phyloP scores from a whole-genome alignment of 2,329 filamentous ascomycete genomes.

The Metarhizium brunneum region DNA sequence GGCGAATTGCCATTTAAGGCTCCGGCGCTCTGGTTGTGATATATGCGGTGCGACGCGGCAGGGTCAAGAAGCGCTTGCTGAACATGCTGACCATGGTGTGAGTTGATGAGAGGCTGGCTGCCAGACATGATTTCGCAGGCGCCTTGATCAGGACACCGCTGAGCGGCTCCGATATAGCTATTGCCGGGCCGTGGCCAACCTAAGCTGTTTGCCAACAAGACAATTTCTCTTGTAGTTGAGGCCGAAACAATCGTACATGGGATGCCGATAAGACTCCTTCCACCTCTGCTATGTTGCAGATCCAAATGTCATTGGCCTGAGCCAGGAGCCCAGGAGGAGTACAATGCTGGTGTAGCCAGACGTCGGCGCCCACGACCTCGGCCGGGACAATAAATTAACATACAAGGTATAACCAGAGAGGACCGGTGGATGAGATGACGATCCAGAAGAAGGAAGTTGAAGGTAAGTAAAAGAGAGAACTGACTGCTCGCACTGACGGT shows the following conservation, averaged over 20 bases:
- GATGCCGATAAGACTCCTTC: no score
- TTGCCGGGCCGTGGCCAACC: background rate
- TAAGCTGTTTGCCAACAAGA: background rate
- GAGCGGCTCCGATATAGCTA: background rate
- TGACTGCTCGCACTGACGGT: background rate
- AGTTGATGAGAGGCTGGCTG: conserved; percentile 18
- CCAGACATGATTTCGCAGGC: conserved; percentile 17
- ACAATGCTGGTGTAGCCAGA: background rate
- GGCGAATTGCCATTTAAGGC: conserved; percentile 13
- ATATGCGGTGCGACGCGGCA: conserved; percentile 14
- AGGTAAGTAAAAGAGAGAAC: background rate
- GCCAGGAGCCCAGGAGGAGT: background rate
- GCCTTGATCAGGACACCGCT: conserved; percentile 7
- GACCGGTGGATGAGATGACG: background rate
- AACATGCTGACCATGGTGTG: conserved; percentile 20
- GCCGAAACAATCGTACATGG: background rate
- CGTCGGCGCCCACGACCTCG: background rate
- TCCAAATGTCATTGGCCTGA: background rate
- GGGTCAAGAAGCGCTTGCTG: conserved; percentile 17
- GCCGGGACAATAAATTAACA: background rate
- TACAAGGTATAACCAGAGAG: background rate
- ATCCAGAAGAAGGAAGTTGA: background rate
- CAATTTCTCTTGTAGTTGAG: background rate
- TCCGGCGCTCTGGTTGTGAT: conserved; percentile 12
- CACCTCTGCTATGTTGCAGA: background rate